Percentiles rank a stretch among this genome's conserved stretches.
These are phyloP conservation scores for Lentinula sp. DNA, from an alignment of 768 basidiomycete species.

Conservation along the genomic window DNA sequence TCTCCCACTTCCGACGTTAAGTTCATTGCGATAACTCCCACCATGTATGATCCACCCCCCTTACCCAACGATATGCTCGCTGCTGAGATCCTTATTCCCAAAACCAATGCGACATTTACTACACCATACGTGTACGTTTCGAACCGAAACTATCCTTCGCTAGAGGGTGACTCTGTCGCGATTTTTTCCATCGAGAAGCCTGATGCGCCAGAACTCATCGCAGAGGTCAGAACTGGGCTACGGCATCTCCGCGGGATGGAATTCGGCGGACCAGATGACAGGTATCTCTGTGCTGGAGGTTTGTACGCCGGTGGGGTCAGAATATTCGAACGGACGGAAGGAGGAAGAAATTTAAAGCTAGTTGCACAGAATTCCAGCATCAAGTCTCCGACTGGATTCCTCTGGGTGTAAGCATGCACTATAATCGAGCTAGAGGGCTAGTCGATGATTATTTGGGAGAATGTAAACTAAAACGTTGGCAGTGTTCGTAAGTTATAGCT, in stretches of 20 bases:
- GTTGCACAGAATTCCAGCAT: conserved; percentile 41
- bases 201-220: conserved; percentile 41
- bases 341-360: conserved; percentile 48
- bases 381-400: conserved; percentile 48
- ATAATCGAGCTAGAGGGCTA: background rate
- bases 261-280: conserved; percentile 57
- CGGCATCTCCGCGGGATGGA: conserved; percentile 65
- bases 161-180: conserved; percentile 67
- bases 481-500: background rate
- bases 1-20: conserved; percentile 33
- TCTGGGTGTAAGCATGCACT: conserved; percentile 33
- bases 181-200: conserved; percentile 53
- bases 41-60: conserved; percentile 40
- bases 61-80: conserved; percentile 49
- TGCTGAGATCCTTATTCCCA: conserved; percentile 63
- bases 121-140: conserved; percentile 63
- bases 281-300: conserved; percentile 63
- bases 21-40: conserved; percentile 38
- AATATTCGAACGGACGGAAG: conserved; percentile 60
- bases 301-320: conserved; percentile 60
- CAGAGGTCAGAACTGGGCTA: conserved; percentile 64
- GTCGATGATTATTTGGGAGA: background rate
- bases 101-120: conserved; percentile 44
- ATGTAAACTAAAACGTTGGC: background rate
- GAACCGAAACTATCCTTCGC: conserved; percentile 68